Conservation (phyloP, 2,329 filamentous ascomycete genomes). For the Aspergillus aculeatus region DNA sequence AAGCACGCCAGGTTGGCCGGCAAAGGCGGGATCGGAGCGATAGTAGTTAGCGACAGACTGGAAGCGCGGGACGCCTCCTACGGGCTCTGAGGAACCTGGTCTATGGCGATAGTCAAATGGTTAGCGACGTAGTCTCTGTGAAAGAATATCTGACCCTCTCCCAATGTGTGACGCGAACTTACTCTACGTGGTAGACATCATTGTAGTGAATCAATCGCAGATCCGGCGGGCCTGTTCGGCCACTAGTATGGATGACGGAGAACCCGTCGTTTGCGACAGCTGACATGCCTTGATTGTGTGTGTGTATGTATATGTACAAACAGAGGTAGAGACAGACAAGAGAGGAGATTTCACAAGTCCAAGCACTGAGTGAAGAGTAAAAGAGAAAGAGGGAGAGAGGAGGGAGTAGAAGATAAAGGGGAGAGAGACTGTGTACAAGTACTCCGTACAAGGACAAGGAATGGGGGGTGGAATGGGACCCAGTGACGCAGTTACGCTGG, state of each 20-base stretch:
- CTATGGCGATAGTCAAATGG: slow-evolving; percentile 24
- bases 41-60: slow-evolving; percentile 77
- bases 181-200: slow-evolving; percentile 88
- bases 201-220: slow-evolving; percentile 87
- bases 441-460: background rate
- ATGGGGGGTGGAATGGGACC: background rate
- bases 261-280: slow-evolving; percentile 32
- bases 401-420: slow-evolving; percentile 4
- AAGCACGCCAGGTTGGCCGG: slow-evolving; percentile 63
- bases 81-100: slow-evolving; percentile 70
- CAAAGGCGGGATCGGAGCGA: slow-evolving; percentile 59
- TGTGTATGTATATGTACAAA: background rate
- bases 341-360: background rate
- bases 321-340: background rate
- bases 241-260: slow-evolving; percentile 45
- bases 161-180: slow-evolving; percentile 15
- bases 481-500: background rate
- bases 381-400: background rate
- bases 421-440: background rate
- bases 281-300: slow-evolving; percentile 23
- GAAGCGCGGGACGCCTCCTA: slow-evolving; percentile 79
- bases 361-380: background rate
- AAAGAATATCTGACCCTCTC: too few species aligned
- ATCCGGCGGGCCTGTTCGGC: slow-evolving; percentile 57
- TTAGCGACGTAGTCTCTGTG: background rate